These are phyloP conservation scores for Scenedesmus sp. DNA, from an alignment of 163 green algal genomes.

Conservation along the genomic window DNA sequence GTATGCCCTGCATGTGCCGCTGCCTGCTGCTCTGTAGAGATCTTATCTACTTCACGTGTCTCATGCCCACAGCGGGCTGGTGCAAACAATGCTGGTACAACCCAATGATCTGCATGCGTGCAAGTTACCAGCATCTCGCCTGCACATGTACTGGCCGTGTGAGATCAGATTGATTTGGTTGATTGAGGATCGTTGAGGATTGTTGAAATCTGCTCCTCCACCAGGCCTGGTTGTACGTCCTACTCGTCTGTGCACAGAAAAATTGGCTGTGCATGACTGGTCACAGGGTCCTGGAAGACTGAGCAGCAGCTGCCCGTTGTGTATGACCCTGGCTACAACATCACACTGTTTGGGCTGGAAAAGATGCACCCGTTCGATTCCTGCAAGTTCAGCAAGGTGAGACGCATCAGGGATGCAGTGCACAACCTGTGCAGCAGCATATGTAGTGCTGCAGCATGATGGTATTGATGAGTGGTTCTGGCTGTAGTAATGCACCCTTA, in stretches of 20 bases:
- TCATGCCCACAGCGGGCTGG: too few relatives aligned
- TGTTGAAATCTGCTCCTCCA: background rate
- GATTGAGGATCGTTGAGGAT: too few relatives aligned
- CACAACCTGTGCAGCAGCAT: too few relatives aligned
- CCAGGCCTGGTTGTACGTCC: background rate
- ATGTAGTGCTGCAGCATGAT: too few relatives aligned
- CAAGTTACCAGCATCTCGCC: background rate
- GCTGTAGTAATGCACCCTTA: constrained; percentile 93
- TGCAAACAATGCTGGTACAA: background rate
- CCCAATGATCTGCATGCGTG: background rate
- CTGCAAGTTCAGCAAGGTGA: constrained; percentile 84
- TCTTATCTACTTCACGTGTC: too few relatives aligned
- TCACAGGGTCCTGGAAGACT: background rate
- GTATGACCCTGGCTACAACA: constrained; percentile 76
- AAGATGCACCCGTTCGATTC: constrained; percentile 89
- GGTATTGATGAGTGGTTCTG: constrained; percentile 82
- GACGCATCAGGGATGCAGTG: background rate
- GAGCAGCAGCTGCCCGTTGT: constrained; percentile 29
- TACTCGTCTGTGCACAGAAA: background rate
- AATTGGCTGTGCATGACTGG: background rate
- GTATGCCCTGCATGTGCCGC: background rate
- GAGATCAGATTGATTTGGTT: too few relatives aligned
- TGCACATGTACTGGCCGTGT: background rate
- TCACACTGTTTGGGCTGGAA: constrained; percentile 79
- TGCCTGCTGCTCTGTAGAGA: background rate